Evolutionary conservation across 768 basidiomycete species (phyloP).

Genomic region (Paxillus ammoniavirescens): DNA sequence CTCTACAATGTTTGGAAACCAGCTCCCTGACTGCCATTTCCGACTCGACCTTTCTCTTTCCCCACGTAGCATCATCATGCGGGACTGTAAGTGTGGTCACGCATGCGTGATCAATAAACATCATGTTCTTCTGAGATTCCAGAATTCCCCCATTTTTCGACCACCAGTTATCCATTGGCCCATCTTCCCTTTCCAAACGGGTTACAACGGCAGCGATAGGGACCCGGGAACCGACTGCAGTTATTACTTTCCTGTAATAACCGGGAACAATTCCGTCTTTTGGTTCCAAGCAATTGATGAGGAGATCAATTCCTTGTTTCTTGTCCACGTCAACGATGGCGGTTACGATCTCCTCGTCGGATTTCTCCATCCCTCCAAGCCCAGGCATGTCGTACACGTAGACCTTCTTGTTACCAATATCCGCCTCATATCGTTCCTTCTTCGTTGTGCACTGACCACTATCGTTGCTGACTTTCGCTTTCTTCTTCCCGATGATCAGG

Average conservation of each 20-base stretch:
- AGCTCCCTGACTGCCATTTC: not conserved
- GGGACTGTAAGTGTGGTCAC: not conserved
- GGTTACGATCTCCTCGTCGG: not conserved
- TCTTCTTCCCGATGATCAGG: slow-evolving; percentile 3
- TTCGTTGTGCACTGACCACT: not conserved
- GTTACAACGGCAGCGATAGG: slow-evolving; percentile 29
- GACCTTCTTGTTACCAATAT: not conserved
- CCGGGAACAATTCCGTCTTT: slow-evolving; percentile 1
- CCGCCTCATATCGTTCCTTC: not conserved
- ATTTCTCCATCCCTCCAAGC: not conserved
- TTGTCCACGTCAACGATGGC: not conserved
- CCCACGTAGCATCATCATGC: not conserved
- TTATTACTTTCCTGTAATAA: slow-evolving; percentile 7
- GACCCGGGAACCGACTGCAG: slow-evolving; percentile 12
- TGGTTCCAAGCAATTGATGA: slow-evolving; percentile 7
- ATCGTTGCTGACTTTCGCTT: not conserved
- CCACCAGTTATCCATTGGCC: slow-evolving; percentile 21
- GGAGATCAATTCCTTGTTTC: slow-evolving; percentile 6
- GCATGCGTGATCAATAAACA: slow-evolving; percentile 22
- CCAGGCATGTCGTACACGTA: slow-evolving; percentile 5
- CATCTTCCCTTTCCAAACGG: slow-evolving; percentile 26
- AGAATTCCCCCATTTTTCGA: slow-evolving; percentile 25
- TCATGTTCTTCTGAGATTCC: slow-evolving; percentile 19
- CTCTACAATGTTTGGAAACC: not conserved
- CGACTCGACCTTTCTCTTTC: not conserved